These are phyloP conservation scores for Yamadazyma ubonensis DNA, from an alignment of 805 yeast species.

Conservation along the genomic window DNA sequence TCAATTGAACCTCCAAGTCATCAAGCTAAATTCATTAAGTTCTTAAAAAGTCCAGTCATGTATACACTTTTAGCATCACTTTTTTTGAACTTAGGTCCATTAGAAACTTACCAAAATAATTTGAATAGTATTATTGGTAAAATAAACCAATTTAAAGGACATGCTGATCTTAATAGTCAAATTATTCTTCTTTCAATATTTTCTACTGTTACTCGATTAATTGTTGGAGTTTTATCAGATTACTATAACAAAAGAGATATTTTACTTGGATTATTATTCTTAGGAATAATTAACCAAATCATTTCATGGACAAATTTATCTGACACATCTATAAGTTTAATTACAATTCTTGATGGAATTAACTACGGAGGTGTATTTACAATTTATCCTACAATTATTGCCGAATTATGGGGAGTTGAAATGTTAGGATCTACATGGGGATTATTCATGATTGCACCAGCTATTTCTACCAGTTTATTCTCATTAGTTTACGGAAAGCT, in stretches of 20 bases:
- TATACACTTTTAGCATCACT: slow-evolving; percentile 64
- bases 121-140: slow-evolving; percentile 65
- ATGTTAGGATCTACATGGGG: slow-evolving; percentile 94
- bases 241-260: slow-evolving; percentile 36
- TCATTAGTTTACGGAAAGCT: slow-evolving; percentile 69
- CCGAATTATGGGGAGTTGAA: slow-evolving; percentile 84
- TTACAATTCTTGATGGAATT: slow-evolving; percentile 59
- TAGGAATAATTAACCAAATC: slow-evolving; percentile 36
- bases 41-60: slow-evolving; percentile 56
- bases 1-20: slow-evolving; percentile 40
- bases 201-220: slow-evolving; percentile 69
- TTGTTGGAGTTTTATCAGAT: slow-evolving; percentile 71
- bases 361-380: slow-evolving; percentile 86
- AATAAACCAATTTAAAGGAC: slow-evolving; percentile 22
- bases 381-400: slow-evolving; percentile 77
- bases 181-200: slow-evolving; percentile 62
- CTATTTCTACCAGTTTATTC: slow-evolving; percentile 68
- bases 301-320: slow-evolving; percentile 13
- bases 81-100: slow-evolving; percentile 72
- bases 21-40: slow-evolving; percentile 30
- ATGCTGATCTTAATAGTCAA: slow-evolving; percentile 36
- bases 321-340: slow-evolving; percentile 18
- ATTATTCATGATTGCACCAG: slow-evolving; percentile 83
- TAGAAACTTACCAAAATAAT: slow-evolving; percentile 81
- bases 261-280: slow-evolving; percentile 22